phyloP scores from a whole-genome alignment of 225 moss, liverwort and hornwort species.

The Lunularia cruciata region DNA sequence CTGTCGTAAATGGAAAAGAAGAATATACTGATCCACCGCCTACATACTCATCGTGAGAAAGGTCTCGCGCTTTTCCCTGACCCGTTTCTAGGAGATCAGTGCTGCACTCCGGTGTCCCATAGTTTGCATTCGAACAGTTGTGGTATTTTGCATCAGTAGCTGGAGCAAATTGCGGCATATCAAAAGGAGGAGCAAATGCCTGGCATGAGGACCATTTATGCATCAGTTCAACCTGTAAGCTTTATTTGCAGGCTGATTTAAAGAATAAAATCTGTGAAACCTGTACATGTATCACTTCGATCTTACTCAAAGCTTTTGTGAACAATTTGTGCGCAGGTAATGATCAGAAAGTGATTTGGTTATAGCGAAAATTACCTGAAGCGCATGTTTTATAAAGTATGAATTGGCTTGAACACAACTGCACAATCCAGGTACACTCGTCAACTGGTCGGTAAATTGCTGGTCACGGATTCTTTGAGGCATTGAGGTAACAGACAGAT shows the following conservation, averaged over 20 bases:
- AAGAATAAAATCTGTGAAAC: no score
- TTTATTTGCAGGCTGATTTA: no score
- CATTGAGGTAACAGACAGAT: no score
- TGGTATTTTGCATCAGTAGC: conserved; percentile 38
- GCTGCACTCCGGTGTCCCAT: conserved; percentile 33
- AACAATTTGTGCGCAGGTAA: no score
- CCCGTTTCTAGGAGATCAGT: conserved; percentile 29
- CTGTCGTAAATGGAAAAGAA: neutral
- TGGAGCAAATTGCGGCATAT: conserved; percentile 54
- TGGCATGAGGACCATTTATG: conserved; percentile 33
- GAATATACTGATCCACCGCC: neutral
- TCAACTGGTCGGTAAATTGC: neutral
- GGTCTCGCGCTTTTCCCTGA: neutral
- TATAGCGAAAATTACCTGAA: conserved; percentile 46
- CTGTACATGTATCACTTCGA: no score
- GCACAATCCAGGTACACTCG: conserved; percentile 20
- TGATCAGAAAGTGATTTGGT: neutral
- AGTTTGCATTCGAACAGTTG: neutral
- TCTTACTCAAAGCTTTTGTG: no score
- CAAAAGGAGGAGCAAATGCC: conserved; percentile 83
- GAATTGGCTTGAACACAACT: conserved; percentile 68
- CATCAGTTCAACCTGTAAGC: no score
- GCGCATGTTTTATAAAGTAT: conserved; percentile 63
- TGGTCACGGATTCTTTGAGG: no score
- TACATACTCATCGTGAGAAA: neutral